Percentiles rank a stretch among this genome's conserved stretches.
These are phyloP conservation scores for Yamadazyma ubonensis DNA, from an alignment of 805 yeast genomes.

Conservation along the genomic window DNA sequence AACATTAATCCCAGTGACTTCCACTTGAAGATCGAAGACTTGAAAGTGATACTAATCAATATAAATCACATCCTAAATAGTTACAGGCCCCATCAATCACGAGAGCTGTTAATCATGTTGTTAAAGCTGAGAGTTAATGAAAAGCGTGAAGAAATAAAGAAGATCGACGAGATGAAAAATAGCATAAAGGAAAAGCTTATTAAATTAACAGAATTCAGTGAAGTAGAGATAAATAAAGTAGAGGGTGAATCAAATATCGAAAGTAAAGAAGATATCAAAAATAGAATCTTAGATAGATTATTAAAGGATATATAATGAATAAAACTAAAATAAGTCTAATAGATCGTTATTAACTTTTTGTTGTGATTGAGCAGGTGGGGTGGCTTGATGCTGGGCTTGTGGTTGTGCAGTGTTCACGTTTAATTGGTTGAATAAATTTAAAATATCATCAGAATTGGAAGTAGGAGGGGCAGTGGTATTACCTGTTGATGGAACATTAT, in stretches of 20 bases:
- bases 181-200: conserved; percentile 39
- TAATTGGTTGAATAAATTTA: conserved; percentile 41
- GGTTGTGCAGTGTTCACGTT: conserved; percentile 11
- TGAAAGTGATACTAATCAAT: conserved; percentile 78
- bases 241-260: conserved; percentile 4
- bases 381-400: not conserved
- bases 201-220: conserved; percentile 18
- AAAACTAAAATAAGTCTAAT: conserved; percentile 33
- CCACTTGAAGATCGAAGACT: conserved; percentile 65
- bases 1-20: conserved; percentile 67
- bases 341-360: conserved; percentile 28
- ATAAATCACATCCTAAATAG: conserved; percentile 90
- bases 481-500: conserved; percentile 10
- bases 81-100: conserved; percentile 91
- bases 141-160: conserved; percentile 53
- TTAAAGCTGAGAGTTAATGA: conserved; percentile 68
- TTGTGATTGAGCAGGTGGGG: not conserved
- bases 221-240: not conserved
- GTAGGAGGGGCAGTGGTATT: conserved; percentile 12
- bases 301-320: conserved; percentile 9
- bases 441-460: conserved; percentile 39
- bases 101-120: conserved; percentile 80
- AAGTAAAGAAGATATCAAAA: conserved; percentile 8
- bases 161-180: conserved; percentile 40
- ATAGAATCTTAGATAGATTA: conserved; percentile 14